These are phyloP conservation scores for Candida broadrunensis DNA, from an alignment of 805 yeast species.

Conservation along the genomic window DNA sequence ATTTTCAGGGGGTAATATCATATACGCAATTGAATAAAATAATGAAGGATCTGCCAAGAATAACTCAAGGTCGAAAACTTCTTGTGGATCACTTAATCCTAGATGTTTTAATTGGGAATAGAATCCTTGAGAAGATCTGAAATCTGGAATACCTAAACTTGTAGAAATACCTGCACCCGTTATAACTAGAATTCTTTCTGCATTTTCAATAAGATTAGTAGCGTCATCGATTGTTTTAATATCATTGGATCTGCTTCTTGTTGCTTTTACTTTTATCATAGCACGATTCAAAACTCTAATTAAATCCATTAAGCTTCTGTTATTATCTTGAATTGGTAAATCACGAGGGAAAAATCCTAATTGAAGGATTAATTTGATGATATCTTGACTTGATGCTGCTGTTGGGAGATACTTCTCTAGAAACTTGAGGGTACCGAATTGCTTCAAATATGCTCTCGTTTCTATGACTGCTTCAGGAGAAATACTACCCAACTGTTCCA, in stretches of 20 bases:
- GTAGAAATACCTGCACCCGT: slow-evolving; percentile 48
- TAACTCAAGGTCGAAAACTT: slow-evolving; percentile 38
- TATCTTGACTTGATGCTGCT: slow-evolving; percentile 55
- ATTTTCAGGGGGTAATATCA: slow-evolving; percentile 40
- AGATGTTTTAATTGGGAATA: slow-evolving; percentile 51
- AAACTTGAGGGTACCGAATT: slow-evolving; percentile 58
- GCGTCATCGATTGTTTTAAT: slow-evolving; percentile 61
- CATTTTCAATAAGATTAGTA: slow-evolving; percentile 47
- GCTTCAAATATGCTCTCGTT: slow-evolving; percentile 49
- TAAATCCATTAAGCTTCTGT: slow-evolving; percentile 42
- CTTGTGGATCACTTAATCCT: slow-evolving; percentile 43
- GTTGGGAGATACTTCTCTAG: slow-evolving; percentile 60
- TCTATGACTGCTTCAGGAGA: slow-evolving; percentile 12
- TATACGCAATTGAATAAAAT: slow-evolving; percentile 42
- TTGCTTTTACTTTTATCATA: slow-evolving; percentile 56
- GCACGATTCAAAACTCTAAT: slow-evolving; percentile 59
- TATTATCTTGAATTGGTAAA: slow-evolving; percentile 29
- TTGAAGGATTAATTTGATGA: slow-evolving; percentile 53
- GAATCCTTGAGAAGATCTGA: slow-evolving; percentile 56
- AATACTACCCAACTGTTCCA: slow-evolving; percentile 3
- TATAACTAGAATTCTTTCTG: slow-evolving; percentile 41
- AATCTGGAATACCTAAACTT: slow-evolving; percentile 44
- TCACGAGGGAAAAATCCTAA: slow-evolving; percentile 57
- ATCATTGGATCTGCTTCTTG: slow-evolving; percentile 52
- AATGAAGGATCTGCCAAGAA: slow-evolving; percentile 36